Evolutionary conservation across 495 filamentous ascomycete species (phyloP).

Genomic region (Daldinia bambusicola): DNA sequence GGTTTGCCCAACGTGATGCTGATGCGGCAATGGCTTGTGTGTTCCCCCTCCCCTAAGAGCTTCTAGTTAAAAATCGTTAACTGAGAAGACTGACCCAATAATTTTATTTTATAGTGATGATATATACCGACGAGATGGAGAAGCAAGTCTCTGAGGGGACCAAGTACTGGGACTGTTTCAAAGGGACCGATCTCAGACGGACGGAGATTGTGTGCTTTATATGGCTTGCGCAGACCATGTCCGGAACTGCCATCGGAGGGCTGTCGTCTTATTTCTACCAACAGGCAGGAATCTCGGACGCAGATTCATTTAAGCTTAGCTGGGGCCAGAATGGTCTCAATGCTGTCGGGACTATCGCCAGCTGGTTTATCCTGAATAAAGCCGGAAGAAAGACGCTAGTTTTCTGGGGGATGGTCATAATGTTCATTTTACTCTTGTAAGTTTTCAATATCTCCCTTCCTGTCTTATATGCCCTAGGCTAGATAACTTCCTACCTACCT

Average conservation of each 20-base stretch:
- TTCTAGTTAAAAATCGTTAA: not conserved
- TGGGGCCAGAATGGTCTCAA: slow-evolving; percentile 57
- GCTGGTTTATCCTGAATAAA: slow-evolving; percentile 62
- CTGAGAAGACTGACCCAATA: slow-evolving; percentile 8
- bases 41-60: slow-evolving; percentile 51
- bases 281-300: slow-evolving; percentile 69
- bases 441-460: not conserved
- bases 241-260: slow-evolving; percentile 74
- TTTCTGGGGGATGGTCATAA: slow-evolving; percentile 57
- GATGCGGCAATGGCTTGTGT: slow-evolving; percentile 47
- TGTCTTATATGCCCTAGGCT: not conserved
- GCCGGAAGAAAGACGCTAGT: slow-evolving; percentile 64
- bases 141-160: slow-evolving; percentile 65
- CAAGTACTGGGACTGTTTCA: slow-evolving; percentile 72
- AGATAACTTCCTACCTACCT: too few relatives aligned
- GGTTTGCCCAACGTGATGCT: slow-evolving; percentile 45
- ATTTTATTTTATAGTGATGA: slow-evolving; percentile 49
- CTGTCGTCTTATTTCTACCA: slow-evolving; percentile 77
- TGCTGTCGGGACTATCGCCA: slow-evolving; percentile 61
- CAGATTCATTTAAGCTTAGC: slow-evolving; percentile 61
- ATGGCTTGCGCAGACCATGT: slow-evolving; percentile 77
- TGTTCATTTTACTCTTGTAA: slow-evolving; percentile 56
- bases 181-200: slow-evolving; percentile 70
- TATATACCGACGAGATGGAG: slow-evolving; percentile 67
- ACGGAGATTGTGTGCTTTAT: slow-evolving; percentile 75